Base-by-base conservation (phyloP, 2,329 filamentous ascomycete genomes). In the Neofusicoccum parvum region DNA sequence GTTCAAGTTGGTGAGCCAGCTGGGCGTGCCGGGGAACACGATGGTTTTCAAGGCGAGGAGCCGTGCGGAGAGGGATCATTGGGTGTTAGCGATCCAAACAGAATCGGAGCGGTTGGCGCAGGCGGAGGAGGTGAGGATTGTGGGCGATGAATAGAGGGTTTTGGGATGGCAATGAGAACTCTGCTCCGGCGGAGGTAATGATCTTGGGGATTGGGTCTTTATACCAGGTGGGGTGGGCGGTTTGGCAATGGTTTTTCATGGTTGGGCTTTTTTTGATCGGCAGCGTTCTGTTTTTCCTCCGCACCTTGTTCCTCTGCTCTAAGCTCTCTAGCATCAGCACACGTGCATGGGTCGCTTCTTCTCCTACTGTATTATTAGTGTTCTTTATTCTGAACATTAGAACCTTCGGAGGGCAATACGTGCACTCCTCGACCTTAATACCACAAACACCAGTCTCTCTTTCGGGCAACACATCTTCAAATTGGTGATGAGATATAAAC, bases 21-120 rank as follows among this genome's bases (percentile, higher is more conserved):
- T 90, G 34, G 88, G 88, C 11, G 82, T 83, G 7, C 84, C 85
- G 36, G 88, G 88, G 4, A 79, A 86, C 49, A 87, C 85, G 46
- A 84, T 89, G 56, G 88, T 90, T 12, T 90, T 90, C 72, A 87
- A 88, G 71, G 84, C 88, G 41, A 81, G 88, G 62, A 88, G 85
- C 73, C 80, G 88, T 10, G 83, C 87, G 0, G 88, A 90, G 74
- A 82, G 88, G 67, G 88, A 90, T 75, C 84, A 87, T 69, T 90
- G 88, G 88, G 88, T 90, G 27, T 75, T 90, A 73, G 87, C 83
- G 41, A 86, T 90, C 66, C 84, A 84, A 62, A 86, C 86, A 67
- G 88, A 90, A 78, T 90, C 90, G 73, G 88, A 90, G 77, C 78
- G 86, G 58, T 72, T 87, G 66, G 81, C 82, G 53, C 75, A 80